These are phyloP conservation scores for Talaromyces funiculosus DNA, from an alignment of 2,329 filamentous ascomycete species.

Conservation along the genomic window DNA sequence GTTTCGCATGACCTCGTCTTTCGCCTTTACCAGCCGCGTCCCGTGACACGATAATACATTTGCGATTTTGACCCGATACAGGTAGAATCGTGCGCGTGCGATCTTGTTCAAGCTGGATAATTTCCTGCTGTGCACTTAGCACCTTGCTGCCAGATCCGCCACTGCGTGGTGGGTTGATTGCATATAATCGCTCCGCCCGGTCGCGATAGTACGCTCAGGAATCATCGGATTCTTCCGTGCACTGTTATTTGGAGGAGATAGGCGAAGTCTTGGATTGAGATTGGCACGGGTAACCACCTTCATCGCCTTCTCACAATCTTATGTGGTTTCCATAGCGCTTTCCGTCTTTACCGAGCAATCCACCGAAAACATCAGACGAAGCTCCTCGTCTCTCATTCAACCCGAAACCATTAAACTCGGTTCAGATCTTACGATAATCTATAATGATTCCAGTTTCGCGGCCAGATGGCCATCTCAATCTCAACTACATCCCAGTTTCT, in stretches of 20 bases:
- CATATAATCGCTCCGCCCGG: background rate
- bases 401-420: background rate
- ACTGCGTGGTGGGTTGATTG: conserved; percentile 7
- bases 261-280: background rate
- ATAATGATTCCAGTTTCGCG: conserved; percentile 84
- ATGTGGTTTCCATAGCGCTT: conserved; percentile 11
- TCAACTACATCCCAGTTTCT: conserved; percentile 68
- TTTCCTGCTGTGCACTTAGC: background rate
- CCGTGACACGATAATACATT: background rate
- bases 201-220: background rate
- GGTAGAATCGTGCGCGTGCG: background rate
- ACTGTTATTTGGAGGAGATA: background rate
- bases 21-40: background rate
- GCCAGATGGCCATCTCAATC: conserved; percentile 74
- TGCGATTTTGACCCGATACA: background rate
- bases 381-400: background rate
- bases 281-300: background rate
- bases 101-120: background rate
- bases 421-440: conserved; percentile 22
- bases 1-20: conserved; percentile 9
- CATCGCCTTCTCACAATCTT: conserved; percentile 1
- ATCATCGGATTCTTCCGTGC: conserved; percentile 11
- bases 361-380: background rate
- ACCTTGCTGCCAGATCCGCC: background rate
- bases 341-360: conserved; percentile 3